Conservation (phyloP, 1,284 basidiomycete genomes). For the Trametes versicolor region DNA sequence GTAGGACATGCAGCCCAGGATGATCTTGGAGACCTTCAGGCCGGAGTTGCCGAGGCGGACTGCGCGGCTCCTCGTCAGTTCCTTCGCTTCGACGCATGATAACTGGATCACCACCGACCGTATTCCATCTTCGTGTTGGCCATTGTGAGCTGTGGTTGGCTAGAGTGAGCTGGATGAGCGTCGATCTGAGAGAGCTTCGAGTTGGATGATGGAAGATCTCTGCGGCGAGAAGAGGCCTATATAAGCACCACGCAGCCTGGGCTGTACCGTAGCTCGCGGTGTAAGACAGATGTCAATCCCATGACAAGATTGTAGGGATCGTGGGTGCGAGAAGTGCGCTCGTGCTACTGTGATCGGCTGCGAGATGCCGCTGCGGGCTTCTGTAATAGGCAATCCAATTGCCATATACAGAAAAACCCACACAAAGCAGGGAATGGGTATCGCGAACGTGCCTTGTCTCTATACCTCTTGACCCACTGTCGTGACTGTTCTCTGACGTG, state of each 20-base stretch:
- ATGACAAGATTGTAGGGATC: too few relatives aligned
- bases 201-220: too few relatives aligned
- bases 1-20: conserved; percentile 57
- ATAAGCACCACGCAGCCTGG: background rate
- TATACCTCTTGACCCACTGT: too few relatives aligned
- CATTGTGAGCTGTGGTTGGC: background rate
- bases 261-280: too few relatives aligned
- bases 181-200: background rate
- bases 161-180: background rate
- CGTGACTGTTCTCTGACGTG: too few relatives aligned
- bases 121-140: conserved; percentile 4
- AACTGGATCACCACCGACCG: background rate
- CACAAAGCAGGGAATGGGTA: too few relatives aligned
- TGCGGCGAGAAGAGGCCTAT: background rate
- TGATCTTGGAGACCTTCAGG: conserved; percentile 55
- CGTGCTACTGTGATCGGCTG: too few relatives aligned
- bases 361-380: too few relatives aligned
- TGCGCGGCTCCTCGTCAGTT: background rate
- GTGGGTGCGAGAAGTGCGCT: background rate
- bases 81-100: background rate
- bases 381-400: background rate
- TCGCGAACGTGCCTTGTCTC: background rate
- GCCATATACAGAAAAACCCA: background rate
- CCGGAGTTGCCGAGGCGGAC: conserved; percentile 52
- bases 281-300: too few relatives aligned